A percentile compares a stretch with the other conserved stretches of the same genome.
phyloP scores from a whole-genome alignment of 257 asterid species.

The Petunia axillaris region DNA sequence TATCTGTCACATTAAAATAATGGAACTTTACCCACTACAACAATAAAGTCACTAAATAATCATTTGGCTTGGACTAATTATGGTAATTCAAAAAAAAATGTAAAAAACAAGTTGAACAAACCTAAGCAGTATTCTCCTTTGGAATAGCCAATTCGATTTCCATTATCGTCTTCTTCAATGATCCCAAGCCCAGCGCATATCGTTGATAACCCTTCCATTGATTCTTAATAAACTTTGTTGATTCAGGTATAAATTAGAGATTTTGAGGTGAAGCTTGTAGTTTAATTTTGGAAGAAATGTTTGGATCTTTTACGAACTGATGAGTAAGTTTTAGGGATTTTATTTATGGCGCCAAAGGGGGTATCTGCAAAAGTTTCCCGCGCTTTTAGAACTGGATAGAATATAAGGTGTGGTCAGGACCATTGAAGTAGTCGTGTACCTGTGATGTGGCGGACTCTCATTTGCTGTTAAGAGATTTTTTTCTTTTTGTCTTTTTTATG shows the following conservation, averaged over 20 bases:
- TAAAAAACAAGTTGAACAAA: constrained; percentile 5
- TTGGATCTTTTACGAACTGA: constrained; percentile 9
- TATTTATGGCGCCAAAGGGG: constrained; percentile 35
- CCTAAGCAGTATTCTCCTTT: constrained; percentile 76
- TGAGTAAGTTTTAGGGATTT: not conserved
- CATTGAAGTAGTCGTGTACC: not conserved
- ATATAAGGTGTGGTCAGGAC: not conserved
- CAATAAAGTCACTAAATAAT: not conserved
- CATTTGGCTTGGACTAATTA: constrained; percentile 1
- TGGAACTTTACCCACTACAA: not conserved
- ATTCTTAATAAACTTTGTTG: not conserved
- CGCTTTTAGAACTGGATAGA: constrained; percentile 18
- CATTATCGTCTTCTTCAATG: constrained; percentile 71
- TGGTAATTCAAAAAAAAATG: not conserved
- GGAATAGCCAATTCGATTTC: constrained; percentile 60
- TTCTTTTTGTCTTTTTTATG: not conserved
- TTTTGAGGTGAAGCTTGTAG: not conserved
- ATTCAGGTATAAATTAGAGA: not conserved
- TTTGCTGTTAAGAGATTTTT: not conserved
- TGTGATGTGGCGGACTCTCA: not conserved
- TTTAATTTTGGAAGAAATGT: not conserved
- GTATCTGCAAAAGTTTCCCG: constrained; percentile 26
- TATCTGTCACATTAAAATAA: not conserved
- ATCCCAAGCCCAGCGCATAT: constrained; percentile 81
- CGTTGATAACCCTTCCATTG: constrained; percentile 79